Evolutionary conservation across 345 rosid species (phyloP).

Genomic region (Firmiana major): DNA sequence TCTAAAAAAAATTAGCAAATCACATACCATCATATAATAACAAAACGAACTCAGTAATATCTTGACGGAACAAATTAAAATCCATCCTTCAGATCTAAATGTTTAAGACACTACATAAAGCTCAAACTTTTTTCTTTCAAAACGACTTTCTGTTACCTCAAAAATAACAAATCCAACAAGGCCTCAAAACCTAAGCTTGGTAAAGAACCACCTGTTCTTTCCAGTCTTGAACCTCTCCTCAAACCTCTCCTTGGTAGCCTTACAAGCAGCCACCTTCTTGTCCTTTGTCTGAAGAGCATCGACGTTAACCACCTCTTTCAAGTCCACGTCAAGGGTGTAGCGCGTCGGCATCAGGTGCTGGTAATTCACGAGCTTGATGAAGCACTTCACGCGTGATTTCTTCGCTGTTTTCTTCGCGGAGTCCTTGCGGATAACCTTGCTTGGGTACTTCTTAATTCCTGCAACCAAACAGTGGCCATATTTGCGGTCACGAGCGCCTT

Average conservation of each 20-base stretch:
- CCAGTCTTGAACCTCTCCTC: conserved; percentile 63
- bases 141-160: no score
- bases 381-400: conserved; percentile 46
- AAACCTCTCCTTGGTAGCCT: conserved; percentile 48
- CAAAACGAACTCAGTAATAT: not conserved
- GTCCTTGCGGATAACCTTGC: conserved; percentile 50
- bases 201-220: conserved; percentile 60
- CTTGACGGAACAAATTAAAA: conserved; percentile 2
- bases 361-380: conserved; percentile 50
- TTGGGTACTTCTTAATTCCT: conserved; percentile 48
- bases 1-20: not conserved
- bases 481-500: conserved; percentile 38
- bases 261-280: conserved; percentile 45
- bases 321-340: conserved; percentile 55
- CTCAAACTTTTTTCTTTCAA: not conserved
- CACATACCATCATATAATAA: not conserved
- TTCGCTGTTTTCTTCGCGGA: conserved; percentile 56
- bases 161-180: not conserved
- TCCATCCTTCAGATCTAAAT: not conserved
- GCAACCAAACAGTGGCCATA: conserved; percentile 60
- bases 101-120: not conserved
- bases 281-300: conserved; percentile 40
- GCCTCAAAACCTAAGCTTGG: conserved; percentile 52
- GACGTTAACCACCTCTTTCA: conserved; percentile 41
- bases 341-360: conserved; percentile 61